Evolutionary conservation across 495 filamentous ascomycete genomes (phyloP), one percentile per base, ranked within the genome.

Genomic region (Trichoderma asperelloides): DNA sequence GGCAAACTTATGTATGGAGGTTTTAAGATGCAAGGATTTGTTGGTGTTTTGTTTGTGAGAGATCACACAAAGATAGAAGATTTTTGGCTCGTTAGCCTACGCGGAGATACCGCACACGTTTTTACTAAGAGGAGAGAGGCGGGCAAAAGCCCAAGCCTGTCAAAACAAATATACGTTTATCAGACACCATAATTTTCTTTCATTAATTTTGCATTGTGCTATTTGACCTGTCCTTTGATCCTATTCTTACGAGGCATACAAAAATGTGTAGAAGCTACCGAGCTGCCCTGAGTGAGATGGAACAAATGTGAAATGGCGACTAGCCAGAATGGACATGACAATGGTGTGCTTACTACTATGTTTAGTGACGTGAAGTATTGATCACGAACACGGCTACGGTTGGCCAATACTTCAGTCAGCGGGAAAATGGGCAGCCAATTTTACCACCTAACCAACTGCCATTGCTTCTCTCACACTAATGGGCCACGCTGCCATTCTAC

Each of bases 91-190:
- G 27, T 5, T 60, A 60, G 55, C 55, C 55, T 25, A 12, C 55
- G 55, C 55, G 55, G 55, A 60, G 55, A 23, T 60, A 15, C 55
- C 55, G 55, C 55, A 60, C 55, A 60, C 55, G 55, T 60, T 60
- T 60, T 60, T 12, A 60, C n/a, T 27, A 28, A 27, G 55, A 60
- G 27, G 55, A 60, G 25, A 21, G 2, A 51, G 55, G 13, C 55
- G 2, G 55, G 55, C 25, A 21, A 33, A 28, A 9, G 28, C 6
- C 55, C 6, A 28, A n/a, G 9, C 23, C 55, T 18, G 5, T 30
- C 55, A 60, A 60, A 60, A 23, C 55, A 60, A 60, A 60, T 60
- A 60, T 60, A 60, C 55, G 55, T 60, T 60, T 60, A 60, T 55
- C 49, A 30, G 27, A 60, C 13, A 60, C 55, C 25, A 51, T n/a